Evolutionary conservation across 2,329 filamentous ascomycete genomes (phyloP).

Genomic region (Cryphonectria japonica): DNA sequence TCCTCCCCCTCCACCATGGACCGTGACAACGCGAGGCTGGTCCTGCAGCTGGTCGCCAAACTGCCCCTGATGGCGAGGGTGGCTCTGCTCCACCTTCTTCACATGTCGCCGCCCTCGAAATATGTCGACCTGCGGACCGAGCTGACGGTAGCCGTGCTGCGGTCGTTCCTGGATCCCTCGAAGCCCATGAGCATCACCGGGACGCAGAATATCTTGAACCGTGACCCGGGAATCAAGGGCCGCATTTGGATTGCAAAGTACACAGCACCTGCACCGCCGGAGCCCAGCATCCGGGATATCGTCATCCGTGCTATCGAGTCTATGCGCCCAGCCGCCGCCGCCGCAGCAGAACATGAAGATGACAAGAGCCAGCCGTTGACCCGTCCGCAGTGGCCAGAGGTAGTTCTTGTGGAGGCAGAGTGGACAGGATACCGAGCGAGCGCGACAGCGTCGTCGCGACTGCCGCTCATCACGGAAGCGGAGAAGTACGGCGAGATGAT

Average conservation of each 20-base stretch:
- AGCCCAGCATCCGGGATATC: slow-evolving; percentile 58
- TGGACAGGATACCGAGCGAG: slow-evolving; percentile 73
- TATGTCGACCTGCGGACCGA: slow-evolving; percentile 81
- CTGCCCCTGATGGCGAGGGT: slow-evolving; percentile 67
- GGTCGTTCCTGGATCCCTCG: slow-evolving; percentile 59
- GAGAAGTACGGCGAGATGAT: slow-evolving; percentile 70
- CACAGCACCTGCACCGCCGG: slow-evolving; percentile 62
- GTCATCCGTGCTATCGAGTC: slow-evolving; percentile 62
- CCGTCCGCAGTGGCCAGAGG: slow-evolving; percentile 50
- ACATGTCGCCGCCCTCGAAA: slow-evolving; percentile 68
- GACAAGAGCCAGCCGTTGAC: slow-evolving; percentile 24
- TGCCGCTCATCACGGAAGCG: slow-evolving; percentile 62
- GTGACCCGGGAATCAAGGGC: slow-evolving; percentile 72
- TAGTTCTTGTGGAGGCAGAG: slow-evolving; percentile 67
- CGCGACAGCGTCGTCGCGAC: slow-evolving; percentile 52
- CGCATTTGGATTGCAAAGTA: slow-evolving; percentile 81
- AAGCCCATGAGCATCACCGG: slow-evolving; percentile 58
- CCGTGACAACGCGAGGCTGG: slow-evolving; percentile 31
- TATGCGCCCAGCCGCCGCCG: slow-evolving; percentile 43
- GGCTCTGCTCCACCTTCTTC: slow-evolving; percentile 65
- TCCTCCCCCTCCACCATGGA: slow-evolving; percentile 16
- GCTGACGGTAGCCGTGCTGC: slow-evolving; percentile 72
- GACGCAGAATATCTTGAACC: slow-evolving; percentile 65
- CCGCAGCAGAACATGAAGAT: not conserved
- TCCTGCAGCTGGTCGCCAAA: slow-evolving; percentile 51